Base-by-base conservation (phyloP, 1,139 yeast species). In the Yamadazyma friedrichii region DNA sequence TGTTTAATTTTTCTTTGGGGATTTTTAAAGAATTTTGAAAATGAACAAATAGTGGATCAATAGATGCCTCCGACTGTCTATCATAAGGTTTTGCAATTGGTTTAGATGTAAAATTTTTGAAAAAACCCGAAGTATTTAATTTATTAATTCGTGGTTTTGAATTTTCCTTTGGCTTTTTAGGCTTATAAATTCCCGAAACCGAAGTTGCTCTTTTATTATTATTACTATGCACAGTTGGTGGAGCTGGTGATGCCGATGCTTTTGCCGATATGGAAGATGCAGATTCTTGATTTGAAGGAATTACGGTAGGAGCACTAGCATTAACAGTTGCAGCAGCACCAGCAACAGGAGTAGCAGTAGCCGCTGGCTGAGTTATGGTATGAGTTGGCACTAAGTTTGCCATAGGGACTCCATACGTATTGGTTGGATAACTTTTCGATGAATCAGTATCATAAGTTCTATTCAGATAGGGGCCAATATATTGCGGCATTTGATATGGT, bases 71-170 rank as follows among this genome's bases (percentile, higher is more conserved):
- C 2, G 43, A 35, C 22, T 29, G 35, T 31, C 38, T 35, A 11
- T 35, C 40, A 25, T 9, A 31, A 6, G 32, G 6, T 13, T 30
- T 37, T 2, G 29, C 15, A 22, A 15, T 10, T 3, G 17, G 22
- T 17, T 15, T 15, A 11, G 16, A 1, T 3, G 27, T 22, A 5
- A 16, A 28, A 28, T 35, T 28, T 15, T 32, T 28, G 4, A 25
- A 10, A 16, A 28, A 26, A 36, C 41, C 31, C 8, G 35, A 16
- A 12, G 46, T 46, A 36, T 49, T 52, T 22, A 67, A 54, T 44
- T 65, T 65, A 47, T 66, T 58, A 44, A 68, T 67, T 24, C 71
- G 50, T 1, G 74, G 74, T 29, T 61, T 58, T 12, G 62, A 52
- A 47, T 67, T 67, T 43, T 57, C 56, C 45, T 68, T 68, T 9